These are phyloP conservation scores for Astraeus odoratus DNA, from an alignment of 768 basidiomycete species.

Conservation along the genomic window DNA sequence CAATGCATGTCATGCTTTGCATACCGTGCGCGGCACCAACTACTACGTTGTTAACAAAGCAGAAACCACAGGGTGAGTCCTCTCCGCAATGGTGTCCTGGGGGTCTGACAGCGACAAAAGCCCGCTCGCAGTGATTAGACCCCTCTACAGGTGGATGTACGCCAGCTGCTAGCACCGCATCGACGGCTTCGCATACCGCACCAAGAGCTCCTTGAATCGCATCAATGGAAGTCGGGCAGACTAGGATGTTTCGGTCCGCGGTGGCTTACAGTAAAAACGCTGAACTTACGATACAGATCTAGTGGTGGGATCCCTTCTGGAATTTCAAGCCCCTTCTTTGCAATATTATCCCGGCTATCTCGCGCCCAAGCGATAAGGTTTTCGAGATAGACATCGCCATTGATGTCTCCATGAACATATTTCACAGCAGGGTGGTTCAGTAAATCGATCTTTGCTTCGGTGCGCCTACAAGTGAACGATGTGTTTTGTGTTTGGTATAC, in stretches of 20 bases:
- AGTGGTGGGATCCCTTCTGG: conserved; percentile 65
- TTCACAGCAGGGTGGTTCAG: conserved; percentile 59
- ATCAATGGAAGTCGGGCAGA: conserved; percentile 69
- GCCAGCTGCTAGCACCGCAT: conserved; percentile 41
- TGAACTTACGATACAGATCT: conserved; percentile 70
- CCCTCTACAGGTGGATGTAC: conserved; percentile 5
- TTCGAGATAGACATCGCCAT: conserved; percentile 59
- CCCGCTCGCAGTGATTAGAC: conserved; percentile 28
- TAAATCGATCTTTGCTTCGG: conserved; percentile 47
- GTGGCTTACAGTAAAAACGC: neutral
- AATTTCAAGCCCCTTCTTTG: conserved; percentile 63
- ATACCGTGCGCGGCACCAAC: conserved; percentile 87
- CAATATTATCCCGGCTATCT: conserved; percentile 57
- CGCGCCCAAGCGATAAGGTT: conserved; percentile 53
- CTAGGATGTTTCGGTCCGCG: conserved; percentile 31
- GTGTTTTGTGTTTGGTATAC: conserved; percentile 16
- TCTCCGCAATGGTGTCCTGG: conserved; percentile 96
- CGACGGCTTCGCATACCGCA: conserved; percentile 84
- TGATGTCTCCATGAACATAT: conserved; percentile 66
- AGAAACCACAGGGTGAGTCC: conserved; percentile 86
- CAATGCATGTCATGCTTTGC: conserved; percentile 8
- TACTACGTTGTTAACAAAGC: conserved; percentile 91
- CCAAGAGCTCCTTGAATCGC: conserved; percentile 81
- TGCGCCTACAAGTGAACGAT: conserved; percentile 44
- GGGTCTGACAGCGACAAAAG: conserved; percentile 82